A percentile compares a stretch with the other conserved stretches of the same genome.
phyloP scores from a whole-genome alignment of 495 filamentous ascomycete genomes.

The Copromyces sp. region DNA sequence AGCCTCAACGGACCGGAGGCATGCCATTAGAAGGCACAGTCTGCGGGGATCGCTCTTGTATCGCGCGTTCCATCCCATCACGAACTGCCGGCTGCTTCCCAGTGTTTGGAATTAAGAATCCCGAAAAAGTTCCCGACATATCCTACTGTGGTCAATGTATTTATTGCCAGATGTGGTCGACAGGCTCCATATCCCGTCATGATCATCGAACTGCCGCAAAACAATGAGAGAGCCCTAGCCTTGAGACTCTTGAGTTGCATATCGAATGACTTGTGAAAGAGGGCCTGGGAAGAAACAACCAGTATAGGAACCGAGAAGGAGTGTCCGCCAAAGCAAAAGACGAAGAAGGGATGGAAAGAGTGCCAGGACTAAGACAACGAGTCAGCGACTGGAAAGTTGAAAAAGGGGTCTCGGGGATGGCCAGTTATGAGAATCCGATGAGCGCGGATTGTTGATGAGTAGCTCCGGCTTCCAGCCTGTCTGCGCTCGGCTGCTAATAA shows the following conservation, averaged over 20 bases:
- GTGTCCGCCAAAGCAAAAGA: neutral
- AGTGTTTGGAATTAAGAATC: neutral
- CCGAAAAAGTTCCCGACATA: neutral
- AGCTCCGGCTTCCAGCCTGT: neutral
- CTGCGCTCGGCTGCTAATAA: neutral
- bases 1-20: neutral
- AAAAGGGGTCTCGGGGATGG: neutral
- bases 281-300: neutral
- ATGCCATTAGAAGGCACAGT: neutral
- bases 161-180: neutral
- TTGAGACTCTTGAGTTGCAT: neutral
- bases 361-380: neutral
- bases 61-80: neutral
- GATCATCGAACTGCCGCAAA: neutral
- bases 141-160: neutral
- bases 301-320: neutral
- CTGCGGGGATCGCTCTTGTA: neutral
- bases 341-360: neutral
- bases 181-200: neutral
- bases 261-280: neutral
- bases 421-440: neutral
- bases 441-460: neutral
- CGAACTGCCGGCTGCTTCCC: neutral
- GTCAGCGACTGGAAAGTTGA: neutral
- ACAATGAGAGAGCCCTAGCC: neutral